Conservation (phyloP, 371 early-diverging fungal genomes). For the Apophysomyces trapeziformis region DNA sequence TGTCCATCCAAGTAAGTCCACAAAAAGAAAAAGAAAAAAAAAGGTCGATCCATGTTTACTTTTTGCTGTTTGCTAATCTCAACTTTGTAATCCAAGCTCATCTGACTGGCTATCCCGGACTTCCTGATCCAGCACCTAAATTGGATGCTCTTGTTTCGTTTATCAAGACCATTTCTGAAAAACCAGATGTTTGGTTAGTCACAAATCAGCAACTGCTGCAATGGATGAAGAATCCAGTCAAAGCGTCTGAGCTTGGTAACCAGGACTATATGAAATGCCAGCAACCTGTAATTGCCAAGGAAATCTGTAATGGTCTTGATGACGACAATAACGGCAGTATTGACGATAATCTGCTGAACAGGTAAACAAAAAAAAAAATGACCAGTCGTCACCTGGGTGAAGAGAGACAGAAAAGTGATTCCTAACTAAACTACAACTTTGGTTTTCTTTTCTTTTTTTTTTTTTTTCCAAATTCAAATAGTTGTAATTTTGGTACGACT, state of each 20-base stretch:
- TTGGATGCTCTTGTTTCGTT: conserved; percentile 43
- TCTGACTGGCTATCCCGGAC: conserved; percentile 45
- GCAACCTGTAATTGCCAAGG: conserved; percentile 57
- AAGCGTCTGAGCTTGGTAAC: conserved; percentile 55
- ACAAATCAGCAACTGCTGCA: conserved; percentile 66
- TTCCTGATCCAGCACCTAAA: conserved; percentile 39
- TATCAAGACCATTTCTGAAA: conserved; percentile 42
- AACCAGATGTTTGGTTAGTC: conserved; percentile 66
- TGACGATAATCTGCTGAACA: conserved; percentile 50
- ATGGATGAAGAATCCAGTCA: conserved; percentile 72
- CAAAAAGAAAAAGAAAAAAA: not conserved
- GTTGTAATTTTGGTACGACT: conserved; percentile 59
- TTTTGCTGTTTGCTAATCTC: not conserved
- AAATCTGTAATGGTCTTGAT: conserved; percentile 77
- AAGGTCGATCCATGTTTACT: not conserved
- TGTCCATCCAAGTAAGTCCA: conserved; percentile 53
- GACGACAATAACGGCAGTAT: conserved; percentile 53
- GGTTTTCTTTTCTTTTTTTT: not conserved
- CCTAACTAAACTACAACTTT: no score
- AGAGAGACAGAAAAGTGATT: no score
- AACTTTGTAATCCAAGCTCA: conserved; percentile 31
- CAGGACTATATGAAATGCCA: conserved; percentile 64
- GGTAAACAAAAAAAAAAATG: conserved; percentile 16
- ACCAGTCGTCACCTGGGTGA: no score
- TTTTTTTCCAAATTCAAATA: conserved; percentile 1